Base-by-base conservation (phyloP, 352 stramenopile genomes). In the Pythium brachiatum region DNA sequence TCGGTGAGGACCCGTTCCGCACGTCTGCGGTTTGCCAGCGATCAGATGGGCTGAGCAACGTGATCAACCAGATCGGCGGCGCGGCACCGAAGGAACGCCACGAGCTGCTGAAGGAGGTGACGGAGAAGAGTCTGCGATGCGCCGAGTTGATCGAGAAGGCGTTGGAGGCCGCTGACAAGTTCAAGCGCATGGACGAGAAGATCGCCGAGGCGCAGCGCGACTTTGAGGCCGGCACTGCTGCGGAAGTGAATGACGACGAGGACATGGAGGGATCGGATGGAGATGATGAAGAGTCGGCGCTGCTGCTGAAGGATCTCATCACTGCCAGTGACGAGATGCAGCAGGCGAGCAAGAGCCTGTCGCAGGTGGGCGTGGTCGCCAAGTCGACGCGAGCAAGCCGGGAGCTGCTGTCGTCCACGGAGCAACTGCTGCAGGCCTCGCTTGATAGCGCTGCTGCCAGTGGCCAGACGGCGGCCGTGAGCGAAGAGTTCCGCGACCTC, bases 91-190 rank as follows among this genome's bases (percentile, higher is more conserved):
- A 73, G 47, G 53, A 83, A 53, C 67, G 76, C 25, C 66, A 70
- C 58, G 51, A 76, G 41, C 41, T 89, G 59, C 51, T 92, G 20
- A 62, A 61, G 18, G 53, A 56, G 23, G 78, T 74, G 5, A 75
- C 76, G 0, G 62, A 80, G 20, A 87, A 83, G 60, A 92, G 81
- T 38, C 46, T 94, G 52, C 83, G 76, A 2, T 92, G 84, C 57
- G 86, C 82, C 6, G 75, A 92, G 58, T 73, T 95, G 48, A 90
- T 95, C 23, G 79, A 89, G 57, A 74, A 86, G 68, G 82, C 75
- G 64, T 70, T 95, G 21, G 70, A 79, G 41, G 63, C 78, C 1
- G 75, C 77, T 15, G 61, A 70, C 11, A 66, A 65, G 26, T 72
- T 95, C 20, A 81, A 68, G n/a, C 67, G 66, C 39, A 56, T 84